A percentile compares a stretch with the other conserved stretches of the same genome.
phyloP scores from a whole-genome alignment of 306 rosid genomes.

The Quercus mongolica region DNA sequence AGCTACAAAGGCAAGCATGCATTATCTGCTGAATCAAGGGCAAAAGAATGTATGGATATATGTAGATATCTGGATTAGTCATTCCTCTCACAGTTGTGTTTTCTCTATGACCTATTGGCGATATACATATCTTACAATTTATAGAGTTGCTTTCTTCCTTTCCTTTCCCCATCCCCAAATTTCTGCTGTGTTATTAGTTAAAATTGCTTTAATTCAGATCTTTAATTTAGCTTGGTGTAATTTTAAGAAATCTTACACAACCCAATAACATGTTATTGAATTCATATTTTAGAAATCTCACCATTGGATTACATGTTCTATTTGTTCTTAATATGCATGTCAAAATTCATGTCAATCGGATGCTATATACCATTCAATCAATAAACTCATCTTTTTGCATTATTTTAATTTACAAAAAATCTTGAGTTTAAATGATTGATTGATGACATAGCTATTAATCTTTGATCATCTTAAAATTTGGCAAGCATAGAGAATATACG shows the following conservation, averaged over 20 bases:
- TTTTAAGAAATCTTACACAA: too few species aligned
- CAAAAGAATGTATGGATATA: not conserved
- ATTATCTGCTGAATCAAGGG: not conserved
- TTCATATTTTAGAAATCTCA: too few species aligned
- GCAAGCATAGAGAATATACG: too few species aligned
- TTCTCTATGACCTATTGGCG: not conserved
- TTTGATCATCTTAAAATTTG: too few species aligned
- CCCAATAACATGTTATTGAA: too few species aligned
- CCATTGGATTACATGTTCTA: too few species aligned
- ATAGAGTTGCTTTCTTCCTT: not conserved
- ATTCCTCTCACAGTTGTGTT: not conserved
- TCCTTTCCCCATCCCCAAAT: not conserved
- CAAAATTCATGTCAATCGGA: too few species aligned
- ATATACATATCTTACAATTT: not conserved
- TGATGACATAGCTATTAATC: too few species aligned
- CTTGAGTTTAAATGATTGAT: too few species aligned
- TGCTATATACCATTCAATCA: too few species aligned
- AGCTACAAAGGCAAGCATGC: conserved; percentile 4
- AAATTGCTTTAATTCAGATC: not conserved
- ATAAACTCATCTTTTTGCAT: not conserved
- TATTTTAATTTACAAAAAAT: too few species aligned
- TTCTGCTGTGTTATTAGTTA: not conserved
- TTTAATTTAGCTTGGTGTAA: not conserved
- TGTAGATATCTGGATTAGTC: conserved; percentile 16
- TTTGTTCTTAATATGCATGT: too few species aligned